Evolutionary conservation across 2,329 filamentous ascomycete genomes (phyloP), one percentile per base, ranked within the genome.

Genomic region (Biscogniauxia sp.): DNA sequence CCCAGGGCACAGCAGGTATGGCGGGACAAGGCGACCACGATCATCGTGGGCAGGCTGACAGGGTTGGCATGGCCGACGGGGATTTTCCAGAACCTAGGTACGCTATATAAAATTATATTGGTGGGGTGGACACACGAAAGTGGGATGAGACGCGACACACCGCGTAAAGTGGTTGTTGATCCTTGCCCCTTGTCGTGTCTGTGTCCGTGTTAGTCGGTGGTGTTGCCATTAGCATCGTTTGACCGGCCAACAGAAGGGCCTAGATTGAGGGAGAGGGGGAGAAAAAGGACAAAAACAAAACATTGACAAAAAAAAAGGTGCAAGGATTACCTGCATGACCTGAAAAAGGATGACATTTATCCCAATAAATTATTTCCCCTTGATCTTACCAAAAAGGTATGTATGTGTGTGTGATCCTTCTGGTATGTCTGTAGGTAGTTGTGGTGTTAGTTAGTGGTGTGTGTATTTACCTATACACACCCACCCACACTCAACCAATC

Each of bases 131-230:
- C 54, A 58, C 64, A 64, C 69, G 66, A 71, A 70, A 69, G 72
- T 70, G 69, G 68, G 67, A 70, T 70, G 71, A 67, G 66, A 71
- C 72, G 70, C 72, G 73, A 65, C 64, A 68, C 62, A 72, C 71
- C 74, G 74, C 73, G 74, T 76, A 75, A 75, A 75, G 74, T 75
- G 74, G 72, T 74, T 74, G 72, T 59, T 67, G 53, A 70, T 65
- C 72, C 72, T 66, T 73, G 69, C 45, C 28, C 58, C 53, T 20
- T 15, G 53, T 54, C 55, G 53, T 57, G 20, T 54, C 56, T 45
- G 57, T 53, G 57, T 25, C 25, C 51, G 37, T 6, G 52, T 41
- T 28, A 55, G 64, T 17, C 11, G 37, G 37, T 45, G 37, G 19
- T 51, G 19, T 19, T 51, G 50, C 50, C 50, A 51, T 20, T 58